Base-by-base conservation (phyloP, 139 green algal genomes). In the Zygnema circumcarinatum region DNA sequence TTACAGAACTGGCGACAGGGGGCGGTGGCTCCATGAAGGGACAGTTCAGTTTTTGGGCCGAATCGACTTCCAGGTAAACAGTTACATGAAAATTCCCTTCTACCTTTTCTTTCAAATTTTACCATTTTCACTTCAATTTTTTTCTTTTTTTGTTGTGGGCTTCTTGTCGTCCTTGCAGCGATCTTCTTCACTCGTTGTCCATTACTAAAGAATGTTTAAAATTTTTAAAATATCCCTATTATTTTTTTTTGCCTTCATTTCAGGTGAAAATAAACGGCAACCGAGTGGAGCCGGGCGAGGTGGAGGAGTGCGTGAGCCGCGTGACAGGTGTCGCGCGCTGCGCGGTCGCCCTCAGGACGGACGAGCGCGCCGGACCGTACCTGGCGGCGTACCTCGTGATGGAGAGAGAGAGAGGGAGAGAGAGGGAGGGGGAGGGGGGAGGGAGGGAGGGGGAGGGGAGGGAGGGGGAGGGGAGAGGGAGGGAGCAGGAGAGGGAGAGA, bases 191-290 rank as follows among this genome's bases (percentile, higher is more conserved):
- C 7, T 3, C 11, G 16, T 41, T 41, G 3, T 78, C 11, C 11
- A 40, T 42, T 78, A 3, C 69, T 3, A 29, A 25, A 25, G 35
- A 78, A 3, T 42, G 7, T 42, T 42, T 3, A 40, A 40, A 25
- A 25, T 62, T 62, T 25, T 62, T 25, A 62, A 62, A 62, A 62
- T 62, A 16, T 25, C 7, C 7, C 7, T 62, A 25, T 62, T 62
- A 25, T 62, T 62, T 62, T 62, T 62, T 25, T 62, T 62, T 62
- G 16, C 47, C 16, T 62, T 62, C 7, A 25, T 47, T 56, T 32
- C 81, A 88, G 20, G 81, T 88, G 1, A 88, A 88, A 33, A 52
- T 87, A 74, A 36, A 33, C 20, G 73, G 81, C 75, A 38, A 83
- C 20, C 75, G 32, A n/a, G 2, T 83, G 7, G 32, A 83, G 32